Evolutionary conservation across 2,329 filamentous ascomycete species (phyloP).

Genomic region (Pyricularia pennisetigena): DNA sequence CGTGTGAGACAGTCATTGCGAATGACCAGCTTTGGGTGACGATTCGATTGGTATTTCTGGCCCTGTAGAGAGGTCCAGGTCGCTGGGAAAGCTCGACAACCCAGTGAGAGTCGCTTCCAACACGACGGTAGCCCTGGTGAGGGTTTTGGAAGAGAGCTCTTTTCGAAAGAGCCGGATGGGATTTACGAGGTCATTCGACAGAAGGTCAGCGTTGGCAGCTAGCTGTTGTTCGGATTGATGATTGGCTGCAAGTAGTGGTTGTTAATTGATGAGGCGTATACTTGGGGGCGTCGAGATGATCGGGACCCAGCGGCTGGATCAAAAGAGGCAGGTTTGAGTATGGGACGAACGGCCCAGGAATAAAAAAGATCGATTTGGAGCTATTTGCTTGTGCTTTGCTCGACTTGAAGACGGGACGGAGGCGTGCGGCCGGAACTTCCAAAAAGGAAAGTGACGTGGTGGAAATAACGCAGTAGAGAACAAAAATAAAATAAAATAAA

Average conservation of each 20-base stretch:
- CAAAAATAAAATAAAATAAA: background rate
- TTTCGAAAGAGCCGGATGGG: slow-evolving; percentile 6
- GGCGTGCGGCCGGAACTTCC: background rate
- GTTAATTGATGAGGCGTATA: background rate
- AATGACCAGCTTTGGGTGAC: background rate
- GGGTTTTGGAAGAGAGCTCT: slow-evolving; percentile 3
- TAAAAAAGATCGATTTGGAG: background rate
- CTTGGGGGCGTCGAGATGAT: background rate
- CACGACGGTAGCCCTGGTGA: background rate
- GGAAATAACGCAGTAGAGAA: background rate
- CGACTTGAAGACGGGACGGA: background rate
- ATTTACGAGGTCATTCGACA: slow-evolving; percentile 7
- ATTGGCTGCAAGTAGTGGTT: background rate
- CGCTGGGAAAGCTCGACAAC: slow-evolving; percentile 1
- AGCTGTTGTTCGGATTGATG: background rate
- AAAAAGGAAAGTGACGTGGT: background rate
- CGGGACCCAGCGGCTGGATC: background rate
- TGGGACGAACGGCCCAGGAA: background rate
- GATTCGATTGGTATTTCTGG: background rate
- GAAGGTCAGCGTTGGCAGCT: background rate
- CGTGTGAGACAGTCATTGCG: slow-evolving; percentile 69
- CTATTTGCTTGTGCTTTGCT: background rate
- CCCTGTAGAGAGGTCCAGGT: slow-evolving; percentile 4
- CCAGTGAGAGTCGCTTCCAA: slow-evolving; percentile 1
- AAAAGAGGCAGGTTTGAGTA: background rate